Percentiles rank a stretch among this genome's conserved stretches.
These are phyloP conservation scores for Choanephora cucurbitarum DNA, from an alignment of 371 early-diverging fungal species.

Conservation along the genomic window DNA sequence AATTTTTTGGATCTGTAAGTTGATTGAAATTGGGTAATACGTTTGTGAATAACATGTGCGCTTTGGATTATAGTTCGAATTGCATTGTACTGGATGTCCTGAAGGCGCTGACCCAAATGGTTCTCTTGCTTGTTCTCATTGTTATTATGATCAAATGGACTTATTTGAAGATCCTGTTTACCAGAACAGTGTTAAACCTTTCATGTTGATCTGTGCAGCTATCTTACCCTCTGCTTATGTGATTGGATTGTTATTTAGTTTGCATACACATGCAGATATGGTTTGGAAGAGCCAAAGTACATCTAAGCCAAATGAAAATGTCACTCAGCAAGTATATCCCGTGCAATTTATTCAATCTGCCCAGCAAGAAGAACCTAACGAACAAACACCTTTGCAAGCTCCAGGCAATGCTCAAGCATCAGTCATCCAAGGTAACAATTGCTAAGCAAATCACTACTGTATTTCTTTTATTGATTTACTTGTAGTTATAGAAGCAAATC, in stretches of 20 bases:
- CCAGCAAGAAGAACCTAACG: slow-evolving; percentile 4
- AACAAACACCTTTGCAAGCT: slow-evolving; percentile 16
- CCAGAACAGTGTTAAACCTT: slow-evolving; percentile 71
- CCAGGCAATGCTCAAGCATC: neutral
- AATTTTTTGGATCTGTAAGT: slow-evolving; percentile 81
- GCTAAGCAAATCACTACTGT: neutral
- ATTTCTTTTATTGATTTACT: no score
- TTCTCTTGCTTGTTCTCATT: slow-evolving; percentile 54
- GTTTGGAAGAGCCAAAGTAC: slow-evolving; percentile 70
- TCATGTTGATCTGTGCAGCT: slow-evolving; percentile 88
- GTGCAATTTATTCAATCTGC: slow-evolving; percentile 12
- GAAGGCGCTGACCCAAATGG: slow-evolving; percentile 23
- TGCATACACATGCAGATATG: slow-evolving; percentile 87
- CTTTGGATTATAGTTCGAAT: slow-evolving; percentile 50
- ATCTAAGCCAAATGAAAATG: neutral
- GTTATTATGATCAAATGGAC: slow-evolving; percentile 65
- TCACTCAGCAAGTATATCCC: slow-evolving; percentile 21
- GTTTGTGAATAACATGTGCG: no score
- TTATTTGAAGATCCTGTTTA: slow-evolving; percentile 84
- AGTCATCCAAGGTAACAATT: neutral
- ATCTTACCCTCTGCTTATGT: slow-evolving; percentile 86
- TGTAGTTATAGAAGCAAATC: neutral
- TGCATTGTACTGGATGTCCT: slow-evolving; percentile 59
- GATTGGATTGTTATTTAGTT: slow-evolving; percentile 91
- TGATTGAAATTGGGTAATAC: neutral